A percentile compares a stretch with the other conserved stretches of the same genome.
Conservation (phyloP, 805 yeast genomes). For the Cyberlindnera euphorbiiphila region DNA sequence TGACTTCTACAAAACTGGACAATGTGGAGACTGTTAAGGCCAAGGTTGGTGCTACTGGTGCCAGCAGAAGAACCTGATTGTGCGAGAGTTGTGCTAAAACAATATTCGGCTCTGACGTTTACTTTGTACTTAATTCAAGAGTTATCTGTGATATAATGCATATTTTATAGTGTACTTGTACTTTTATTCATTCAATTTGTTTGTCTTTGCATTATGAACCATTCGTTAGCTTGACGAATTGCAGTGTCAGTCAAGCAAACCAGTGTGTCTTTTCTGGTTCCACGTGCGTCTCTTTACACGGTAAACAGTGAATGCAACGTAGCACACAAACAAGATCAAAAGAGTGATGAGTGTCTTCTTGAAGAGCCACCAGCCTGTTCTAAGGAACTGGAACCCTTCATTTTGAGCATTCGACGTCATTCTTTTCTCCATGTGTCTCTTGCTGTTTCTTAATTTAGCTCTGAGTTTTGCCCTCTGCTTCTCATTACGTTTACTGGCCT, state of each 20-base stretch:
- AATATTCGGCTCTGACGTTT: neutral
- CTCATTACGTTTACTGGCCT: slow-evolving; percentile 28
- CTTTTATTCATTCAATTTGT: too few relatives aligned
- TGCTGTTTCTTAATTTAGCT: slow-evolving; percentile 34
- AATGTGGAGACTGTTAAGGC: slow-evolving; percentile 16
- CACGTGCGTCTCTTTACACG: slow-evolving; percentile 26
- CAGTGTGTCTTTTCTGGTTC: slow-evolving; percentile 23
- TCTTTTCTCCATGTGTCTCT: slow-evolving; percentile 31
- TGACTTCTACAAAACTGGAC: slow-evolving; percentile 14
- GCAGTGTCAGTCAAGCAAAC: slow-evolving; percentile 23
- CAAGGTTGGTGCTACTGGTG: slow-evolving; percentile 22
- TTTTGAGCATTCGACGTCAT: slow-evolving; percentile 16
- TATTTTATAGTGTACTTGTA: too few relatives aligned
- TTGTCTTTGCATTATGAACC: too few relatives aligned
- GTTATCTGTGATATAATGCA: too few relatives aligned
- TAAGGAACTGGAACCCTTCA: slow-evolving; percentile 21
- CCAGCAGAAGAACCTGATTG: slow-evolving; percentile 10
- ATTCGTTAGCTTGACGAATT: too few relatives aligned
- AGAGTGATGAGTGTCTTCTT: slow-evolving; percentile 28
- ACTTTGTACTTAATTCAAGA: neutral
- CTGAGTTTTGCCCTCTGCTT: slow-evolving; percentile 36
- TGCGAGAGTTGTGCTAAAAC: too few relatives aligned
- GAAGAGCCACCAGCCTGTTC: slow-evolving; percentile 37
- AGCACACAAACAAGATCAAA: slow-evolving; percentile 27
- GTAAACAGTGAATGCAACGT: slow-evolving; percentile 25